phyloP scores from a whole-genome alignment of 2,329 filamentous ascomycete species.

The Microdochium paspali region DNA sequence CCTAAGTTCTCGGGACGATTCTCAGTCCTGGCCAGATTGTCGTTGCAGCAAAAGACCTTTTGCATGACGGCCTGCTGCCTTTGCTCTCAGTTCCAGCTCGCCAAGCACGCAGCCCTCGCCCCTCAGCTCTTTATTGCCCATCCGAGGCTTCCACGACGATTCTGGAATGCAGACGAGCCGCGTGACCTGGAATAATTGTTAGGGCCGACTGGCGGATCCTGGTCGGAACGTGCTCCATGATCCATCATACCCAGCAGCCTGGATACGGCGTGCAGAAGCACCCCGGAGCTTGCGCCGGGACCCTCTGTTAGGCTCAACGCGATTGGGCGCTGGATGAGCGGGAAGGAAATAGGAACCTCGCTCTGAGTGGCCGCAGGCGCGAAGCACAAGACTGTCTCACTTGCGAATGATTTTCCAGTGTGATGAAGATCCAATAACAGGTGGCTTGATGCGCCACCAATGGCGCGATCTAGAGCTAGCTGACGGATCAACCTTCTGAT shows the following conservation, averaged over 20 bases:
- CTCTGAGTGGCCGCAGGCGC: no score
- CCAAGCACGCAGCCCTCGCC: no score
- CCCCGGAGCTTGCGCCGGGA: neutral
- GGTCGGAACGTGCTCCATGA: neutral
- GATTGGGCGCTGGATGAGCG: neutral
- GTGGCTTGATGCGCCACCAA: no score
- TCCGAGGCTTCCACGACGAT: neutral
- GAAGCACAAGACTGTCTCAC: neutral
- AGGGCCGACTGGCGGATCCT: neutral
- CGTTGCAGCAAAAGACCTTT: no score
- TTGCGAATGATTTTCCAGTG: neutral
- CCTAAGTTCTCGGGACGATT: no score
- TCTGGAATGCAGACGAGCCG: neutral
- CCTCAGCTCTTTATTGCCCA: no score
- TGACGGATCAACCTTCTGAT: no score
- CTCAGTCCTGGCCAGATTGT: no score
- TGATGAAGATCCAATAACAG: no score
- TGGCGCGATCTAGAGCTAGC: neutral
- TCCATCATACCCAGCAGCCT: neutral
- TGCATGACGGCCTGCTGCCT: no score
- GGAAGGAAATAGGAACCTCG: neutral
- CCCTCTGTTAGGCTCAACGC: neutral
- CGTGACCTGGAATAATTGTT: neutral
- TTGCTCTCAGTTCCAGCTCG: no score
- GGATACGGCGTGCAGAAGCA: neutral